Base-by-base conservation (phyloP, 2,329 filamentous ascomycete genomes). In the Aspergillus quadrilineatus region DNA sequence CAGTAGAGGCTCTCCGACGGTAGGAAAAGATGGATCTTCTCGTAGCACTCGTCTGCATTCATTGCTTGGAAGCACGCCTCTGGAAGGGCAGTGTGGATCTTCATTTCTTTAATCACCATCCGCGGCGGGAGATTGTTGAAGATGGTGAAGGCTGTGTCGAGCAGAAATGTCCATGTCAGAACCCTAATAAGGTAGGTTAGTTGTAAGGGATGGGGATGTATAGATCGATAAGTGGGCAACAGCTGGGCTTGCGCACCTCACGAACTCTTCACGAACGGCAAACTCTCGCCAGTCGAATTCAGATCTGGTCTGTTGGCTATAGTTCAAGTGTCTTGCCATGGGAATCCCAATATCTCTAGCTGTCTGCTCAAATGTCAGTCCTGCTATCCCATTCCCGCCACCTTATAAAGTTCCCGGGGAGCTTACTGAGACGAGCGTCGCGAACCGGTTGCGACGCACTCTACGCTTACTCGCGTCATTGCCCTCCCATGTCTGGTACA, bases 51-150 rank as follows among this genome's bases (percentile, higher is more conserved):
- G 15, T 70, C 66, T 4, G 69, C 65, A 0, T 69, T 68, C 1
- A 50, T 9, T 3, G 73, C 73, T 56, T 76, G 72, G 55, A 76
- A 76, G 56, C 73, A 75, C 3, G 66, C 57, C 59, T 75, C 74
- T 0, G 73, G 67, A 10, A 60, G 63, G 8, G 70, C 70, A 61
- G 72, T 63, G 44, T 70, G 64, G 61, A 74, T 73, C 32, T 65
- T 71, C 70, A 75, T 72, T 56, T 76, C 74, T 50, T 71, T 71
- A 42, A 75, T 69, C 0, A 73, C 69, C 67, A 76, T 71, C 10
- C 74, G 65, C n/a, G 73, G 73, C 1, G 74, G 74, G 0, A 72
- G 56, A 37, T 77, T 77, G 62, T 76, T 75, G 62, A 76, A 76
- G 10, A 75, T 75, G 29, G 74, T 68, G 51, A 76, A 77, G 0